Base-by-base conservation (phyloP, 768 basidiomycete species). In the Pleurotus cornucopiae region DNA sequence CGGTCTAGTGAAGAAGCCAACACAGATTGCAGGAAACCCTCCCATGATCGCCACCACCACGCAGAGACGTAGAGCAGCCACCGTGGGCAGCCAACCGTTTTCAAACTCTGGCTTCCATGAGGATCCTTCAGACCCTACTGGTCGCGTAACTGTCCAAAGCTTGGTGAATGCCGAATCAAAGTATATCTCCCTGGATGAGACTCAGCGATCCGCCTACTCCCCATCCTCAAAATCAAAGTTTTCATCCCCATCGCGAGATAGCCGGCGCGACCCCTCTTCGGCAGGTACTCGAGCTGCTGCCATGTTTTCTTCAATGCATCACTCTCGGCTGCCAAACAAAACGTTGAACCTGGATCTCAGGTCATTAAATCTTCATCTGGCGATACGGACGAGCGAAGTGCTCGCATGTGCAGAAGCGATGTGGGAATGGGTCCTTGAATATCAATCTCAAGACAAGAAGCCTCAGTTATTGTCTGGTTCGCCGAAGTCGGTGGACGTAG, bases 371-470 rank as follows among this genome's bases (percentile, higher is more conserved):
- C 66, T 88, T 57, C 86, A 87, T 67, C 73, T 91, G n/a, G 71
- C 78, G 14, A 56, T 83, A 60, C 76, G 85, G 12, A 78, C 79
- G 6, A 75, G 79, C 56, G 88, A 88, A 64, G 75, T 89, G n/a
- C 60, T 89, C 12, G 86, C 77, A 6, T 89, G 87, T 62, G 75
- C 83, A 0, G 89, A 90, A 67, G 75, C 82, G 26, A 90, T 90
- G 87, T 91, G 89, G 89, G 86, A 87, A 54, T 89, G 83, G 81
- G 78, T 89, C 2, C 63, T 71, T 18, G 77, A 77, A 21, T 78
- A 77, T 58, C 83, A 84, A 69, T 64, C 60, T 11, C 57, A 59
- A 38, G 60, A 47, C 7, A 52, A 30, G 1, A 37, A 46, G 57
- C 58, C 49, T 59, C 57, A 53, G 49, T 18, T 53, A 11, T 6